Evolutionary conservation across 2,329 filamentous ascomycete species (phyloP).

Genomic region (Talaromyces sp.): DNA sequence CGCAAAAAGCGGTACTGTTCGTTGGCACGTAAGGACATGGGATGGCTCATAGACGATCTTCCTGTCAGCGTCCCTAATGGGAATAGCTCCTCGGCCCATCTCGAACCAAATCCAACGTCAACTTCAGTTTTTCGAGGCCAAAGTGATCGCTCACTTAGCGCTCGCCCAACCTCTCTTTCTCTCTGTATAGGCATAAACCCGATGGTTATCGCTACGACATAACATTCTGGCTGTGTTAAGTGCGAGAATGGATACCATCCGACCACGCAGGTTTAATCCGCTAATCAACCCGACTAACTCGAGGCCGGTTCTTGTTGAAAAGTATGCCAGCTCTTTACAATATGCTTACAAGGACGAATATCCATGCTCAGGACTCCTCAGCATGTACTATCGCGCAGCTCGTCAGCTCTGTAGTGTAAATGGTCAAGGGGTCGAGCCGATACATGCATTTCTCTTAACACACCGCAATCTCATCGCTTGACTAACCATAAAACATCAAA

Average conservation of each 20-base stretch:
- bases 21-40: too few species aligned
- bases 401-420: neutral
- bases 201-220: neutral
- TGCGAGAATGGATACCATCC: slow-evolving; percentile 2
- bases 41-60: too few species aligned
- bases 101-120: neutral
- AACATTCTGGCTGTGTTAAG: neutral
- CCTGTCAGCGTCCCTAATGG: neutral
- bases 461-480: neutral
- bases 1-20: neutral
- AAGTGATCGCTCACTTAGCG: neutral
- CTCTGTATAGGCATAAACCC: neutral
- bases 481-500: neutral
- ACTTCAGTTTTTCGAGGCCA: neutral
- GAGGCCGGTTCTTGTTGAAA: slow-evolving; percentile 49
- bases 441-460: slow-evolving; percentile 5
- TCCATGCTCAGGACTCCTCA: neutral
- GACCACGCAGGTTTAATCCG: slow-evolving; percentile 44
- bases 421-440: neutral
- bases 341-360: neutral
- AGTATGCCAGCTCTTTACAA: slow-evolving; percentile 31
- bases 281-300: slow-evolving; percentile 50
- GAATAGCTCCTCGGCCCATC: neutral
- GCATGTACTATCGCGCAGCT: neutral
- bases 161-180: neutral